Evolutionary conservation across 768 basidiomycete species (phyloP).

Genomic region (Mycena epipterygia): DNA sequence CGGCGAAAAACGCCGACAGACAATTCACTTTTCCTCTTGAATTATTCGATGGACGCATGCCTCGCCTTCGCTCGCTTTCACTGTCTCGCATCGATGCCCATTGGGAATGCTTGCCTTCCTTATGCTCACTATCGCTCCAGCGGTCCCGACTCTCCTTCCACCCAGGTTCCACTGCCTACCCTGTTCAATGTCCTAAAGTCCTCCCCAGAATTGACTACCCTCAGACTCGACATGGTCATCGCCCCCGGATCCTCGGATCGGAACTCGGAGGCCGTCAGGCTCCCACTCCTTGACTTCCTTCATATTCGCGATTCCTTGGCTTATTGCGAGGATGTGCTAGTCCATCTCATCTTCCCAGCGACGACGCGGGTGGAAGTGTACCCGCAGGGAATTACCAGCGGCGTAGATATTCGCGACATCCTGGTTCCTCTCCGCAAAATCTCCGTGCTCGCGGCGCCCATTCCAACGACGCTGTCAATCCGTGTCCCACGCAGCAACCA

Average conservation of each 20-base stretch:
- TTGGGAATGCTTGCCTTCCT: neutral
- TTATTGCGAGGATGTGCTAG: neutral
- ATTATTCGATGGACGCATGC: neutral
- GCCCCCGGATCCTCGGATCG: neutral
- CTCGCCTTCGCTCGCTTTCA: neutral
- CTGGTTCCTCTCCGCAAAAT: neutral
- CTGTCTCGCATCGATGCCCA: neutral
- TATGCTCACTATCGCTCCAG: neutral
- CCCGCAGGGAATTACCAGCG: neutral
- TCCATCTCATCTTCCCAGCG: neutral
- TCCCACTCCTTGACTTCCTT: neutral
- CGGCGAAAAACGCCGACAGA: neutral
- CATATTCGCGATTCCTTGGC: neutral
- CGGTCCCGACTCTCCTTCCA: neutral
- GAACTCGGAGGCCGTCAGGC: neutral
- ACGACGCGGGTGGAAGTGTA: neutral
- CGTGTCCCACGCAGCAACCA: neutral
- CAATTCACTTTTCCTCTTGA: neutral
- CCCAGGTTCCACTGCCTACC: neutral
- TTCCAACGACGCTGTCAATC: neutral
- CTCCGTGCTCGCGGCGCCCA: neutral
- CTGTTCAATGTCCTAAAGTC: neutral
- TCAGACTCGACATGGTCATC: neutral
- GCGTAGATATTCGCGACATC: neutral
- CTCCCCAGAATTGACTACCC: neutral